A percentile compares a stretch with the other conserved stretches of the same genome.
These are phyloP conservation scores for Melanopsichium pennsylvanicum DNA, from an alignment of 1,284 basidiomycete genomes.

Conservation along the genomic window DNA sequence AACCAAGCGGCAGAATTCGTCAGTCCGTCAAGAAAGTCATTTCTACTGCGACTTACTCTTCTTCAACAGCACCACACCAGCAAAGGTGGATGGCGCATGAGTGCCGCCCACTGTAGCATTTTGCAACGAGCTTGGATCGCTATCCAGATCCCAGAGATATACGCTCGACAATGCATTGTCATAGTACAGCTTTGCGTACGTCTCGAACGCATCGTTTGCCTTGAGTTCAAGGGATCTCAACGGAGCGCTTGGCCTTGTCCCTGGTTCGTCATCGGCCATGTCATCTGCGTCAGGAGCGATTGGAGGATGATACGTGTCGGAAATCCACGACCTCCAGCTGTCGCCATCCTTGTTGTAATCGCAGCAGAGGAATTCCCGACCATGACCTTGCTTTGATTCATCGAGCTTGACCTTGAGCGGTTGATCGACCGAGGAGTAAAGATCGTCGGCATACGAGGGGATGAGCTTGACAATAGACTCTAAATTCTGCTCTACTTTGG, in stretches of 20 bases:
- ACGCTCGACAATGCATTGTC: conserved; percentile 97
- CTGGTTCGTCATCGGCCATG: conserved; percentile 27
- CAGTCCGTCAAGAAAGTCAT: too few relatives aligned
- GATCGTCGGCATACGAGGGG: conserved; percentile 94
- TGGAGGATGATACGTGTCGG: conserved; percentile 88
- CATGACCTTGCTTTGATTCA: conserved; percentile 71
- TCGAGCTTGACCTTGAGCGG: conserved; percentile 85
- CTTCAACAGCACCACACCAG: conserved; percentile 94
- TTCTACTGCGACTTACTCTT: conserved; percentile 79
- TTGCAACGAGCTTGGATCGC: conserved; percentile 66
- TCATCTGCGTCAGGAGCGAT: conserved; percentile 66
- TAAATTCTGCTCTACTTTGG: conserved; percentile 87
- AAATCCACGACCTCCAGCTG: conserved; percentile 94
- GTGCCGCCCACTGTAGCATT: conserved; percentile 23
- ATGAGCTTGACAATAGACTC: conserved; percentile 74
- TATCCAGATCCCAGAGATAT: conserved; percentile 97
- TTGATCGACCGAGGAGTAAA: conserved; percentile 93
- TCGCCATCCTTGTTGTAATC: conserved; percentile 98
- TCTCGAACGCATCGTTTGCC: conserved; percentile 95
- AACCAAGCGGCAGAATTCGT: too few relatives aligned
- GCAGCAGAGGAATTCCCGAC: conserved; percentile 89
- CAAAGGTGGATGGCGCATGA: conserved; percentile 75
- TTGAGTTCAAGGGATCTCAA: conserved; percentile 89
- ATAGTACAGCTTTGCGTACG: conserved; percentile 97
- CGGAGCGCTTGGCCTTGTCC: conserved; percentile 81